phyloP scores from a whole-genome alignment of 768 basidiomycete species.

The Termitomyces sp. region DNA sequence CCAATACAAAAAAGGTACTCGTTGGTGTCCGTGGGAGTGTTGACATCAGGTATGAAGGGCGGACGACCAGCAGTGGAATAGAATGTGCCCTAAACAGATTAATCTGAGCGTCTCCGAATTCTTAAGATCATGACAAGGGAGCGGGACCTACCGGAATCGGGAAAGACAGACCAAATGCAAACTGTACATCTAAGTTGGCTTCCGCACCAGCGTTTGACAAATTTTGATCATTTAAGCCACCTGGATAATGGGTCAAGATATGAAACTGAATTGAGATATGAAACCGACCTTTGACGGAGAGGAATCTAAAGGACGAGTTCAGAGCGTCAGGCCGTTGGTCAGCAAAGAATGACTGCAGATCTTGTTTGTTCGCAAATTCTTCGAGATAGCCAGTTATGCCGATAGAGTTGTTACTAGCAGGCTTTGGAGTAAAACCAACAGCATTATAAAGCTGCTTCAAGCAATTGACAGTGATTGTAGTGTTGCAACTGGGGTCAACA shows the following conservation, averaged over 20 bases:
- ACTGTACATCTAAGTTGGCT: conserved; percentile 67
- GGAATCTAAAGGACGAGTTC: conserved; percentile 46
- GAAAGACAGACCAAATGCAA: conserved; percentile 59
- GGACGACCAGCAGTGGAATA: conserved; percentile 62
- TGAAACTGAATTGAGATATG: background rate
- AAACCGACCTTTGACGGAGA: conserved; percentile 52
- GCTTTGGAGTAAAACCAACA: conserved; percentile 37
- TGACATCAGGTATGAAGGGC: conserved; percentile 48
- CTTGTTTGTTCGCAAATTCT: conserved; percentile 49
- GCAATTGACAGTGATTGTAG: conserved; percentile 48
- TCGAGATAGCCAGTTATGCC: conserved; percentile 54
- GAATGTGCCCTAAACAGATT: conserved; percentile 36
- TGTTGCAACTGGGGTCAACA: conserved; percentile 46
- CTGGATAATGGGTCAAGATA: too few species aligned
- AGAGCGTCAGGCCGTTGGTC: conserved; percentile 45
- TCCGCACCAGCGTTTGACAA: conserved; percentile 52
- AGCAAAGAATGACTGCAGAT: conserved; percentile 49
- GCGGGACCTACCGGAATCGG: conserved; percentile 41
- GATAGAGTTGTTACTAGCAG: conserved; percentile 39
- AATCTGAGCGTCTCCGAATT: background rate
- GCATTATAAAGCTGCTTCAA: conserved; percentile 54
- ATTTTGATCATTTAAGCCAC: conserved; percentile 58
- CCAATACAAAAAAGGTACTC: conserved; percentile 18
- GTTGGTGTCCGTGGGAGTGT: conserved; percentile 35
- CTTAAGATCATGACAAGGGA: background rate